These are phyloP conservation scores for Ajuga reptans DNA, from an alignment of 305 asterid species.

Conservation along the genomic window DNA sequence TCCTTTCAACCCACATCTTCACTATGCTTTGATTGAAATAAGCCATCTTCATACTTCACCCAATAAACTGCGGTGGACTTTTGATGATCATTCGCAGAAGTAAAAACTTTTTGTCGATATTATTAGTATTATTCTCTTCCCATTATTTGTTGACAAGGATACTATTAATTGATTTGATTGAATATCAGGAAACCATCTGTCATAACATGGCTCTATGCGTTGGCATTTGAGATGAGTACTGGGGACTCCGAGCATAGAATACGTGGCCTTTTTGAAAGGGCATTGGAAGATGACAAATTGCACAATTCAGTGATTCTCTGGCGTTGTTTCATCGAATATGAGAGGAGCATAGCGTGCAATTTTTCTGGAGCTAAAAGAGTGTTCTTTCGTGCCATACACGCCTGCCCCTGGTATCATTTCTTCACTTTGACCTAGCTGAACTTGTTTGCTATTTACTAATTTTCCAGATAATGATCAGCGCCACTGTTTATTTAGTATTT, in stretches of 20 bases:
- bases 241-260: constrained; percentile 67
- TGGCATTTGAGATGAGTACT: constrained; percentile 62
- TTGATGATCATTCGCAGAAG: constrained; percentile 64
- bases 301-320: constrained; percentile 66
- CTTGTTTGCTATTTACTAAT: background rate
- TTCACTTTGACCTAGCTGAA: constrained; percentile 3
- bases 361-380: constrained; percentile 69
- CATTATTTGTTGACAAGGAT: background rate
- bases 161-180: constrained; percentile 8
- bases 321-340: constrained; percentile 80
- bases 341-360: constrained; percentile 46
- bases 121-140: constrained; percentile 4
- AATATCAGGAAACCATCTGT: constrained; percentile 66
- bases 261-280: constrained; percentile 80
- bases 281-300: constrained; percentile 56
- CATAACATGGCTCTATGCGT: constrained; percentile 58
- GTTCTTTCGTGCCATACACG: constrained; percentile 86
- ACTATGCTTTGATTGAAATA: constrained; percentile 52
- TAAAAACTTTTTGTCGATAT: constrained; percentile 22
- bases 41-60: constrained; percentile 67
- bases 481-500: background rate
- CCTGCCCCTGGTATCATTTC: constrained; percentile 77
- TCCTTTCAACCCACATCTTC: constrained; percentile 58
- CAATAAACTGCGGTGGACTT: constrained; percentile 70
- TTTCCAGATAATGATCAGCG: background rate